phyloP scores from a whole-genome alignment of 179 eudicot species.

The Beta lomatogona region DNA sequence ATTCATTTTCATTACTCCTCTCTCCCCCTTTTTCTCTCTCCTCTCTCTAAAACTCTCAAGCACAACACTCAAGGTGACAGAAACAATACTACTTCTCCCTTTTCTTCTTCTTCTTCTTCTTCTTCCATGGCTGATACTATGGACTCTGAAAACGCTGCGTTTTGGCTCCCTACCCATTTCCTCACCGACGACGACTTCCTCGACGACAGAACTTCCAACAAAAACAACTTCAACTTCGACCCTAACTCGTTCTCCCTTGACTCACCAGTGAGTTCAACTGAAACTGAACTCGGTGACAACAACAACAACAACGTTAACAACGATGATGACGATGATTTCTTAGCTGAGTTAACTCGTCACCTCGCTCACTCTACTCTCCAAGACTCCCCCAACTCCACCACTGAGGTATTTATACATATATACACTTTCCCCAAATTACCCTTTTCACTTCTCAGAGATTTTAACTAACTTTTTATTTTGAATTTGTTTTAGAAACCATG shows the following conservation, averaged over 20 bases:
- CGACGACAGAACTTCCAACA: neutral
- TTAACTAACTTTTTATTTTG: neutral
- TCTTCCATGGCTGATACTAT: conserved; percentile 6
- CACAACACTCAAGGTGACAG: too few relatives aligned
- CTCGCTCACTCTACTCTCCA: conserved; percentile 43
- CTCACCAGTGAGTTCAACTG: conserved; percentile 44
- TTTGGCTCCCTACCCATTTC: conserved; percentile 67
- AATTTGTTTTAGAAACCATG: conserved; percentile 37
- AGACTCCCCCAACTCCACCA: conserved; percentile 15
- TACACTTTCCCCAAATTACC: neutral
- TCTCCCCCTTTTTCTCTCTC: neutral
- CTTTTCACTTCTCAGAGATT: too few relatives aligned
- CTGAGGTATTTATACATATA: conserved; percentile 28
- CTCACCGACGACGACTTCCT: conserved; percentile 55
- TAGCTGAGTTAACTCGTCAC: conserved; percentile 51
- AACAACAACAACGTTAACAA: conserved; percentile 30
- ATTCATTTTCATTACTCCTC: neutral
- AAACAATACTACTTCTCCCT: neutral
- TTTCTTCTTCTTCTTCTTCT: too few relatives aligned
- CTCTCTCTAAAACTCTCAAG: too few relatives aligned
- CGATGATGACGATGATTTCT: conserved; percentile 37
- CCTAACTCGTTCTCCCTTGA: conserved; percentile 36
- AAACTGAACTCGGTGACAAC: conserved; percentile 34
- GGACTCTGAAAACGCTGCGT: conserved; percentile 37
- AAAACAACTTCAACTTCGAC: too few relatives aligned